phyloP scores from a whole-genome alignment of 2,329 filamentous ascomycete genomes.

The Lecanicillium sp. region DNA sequence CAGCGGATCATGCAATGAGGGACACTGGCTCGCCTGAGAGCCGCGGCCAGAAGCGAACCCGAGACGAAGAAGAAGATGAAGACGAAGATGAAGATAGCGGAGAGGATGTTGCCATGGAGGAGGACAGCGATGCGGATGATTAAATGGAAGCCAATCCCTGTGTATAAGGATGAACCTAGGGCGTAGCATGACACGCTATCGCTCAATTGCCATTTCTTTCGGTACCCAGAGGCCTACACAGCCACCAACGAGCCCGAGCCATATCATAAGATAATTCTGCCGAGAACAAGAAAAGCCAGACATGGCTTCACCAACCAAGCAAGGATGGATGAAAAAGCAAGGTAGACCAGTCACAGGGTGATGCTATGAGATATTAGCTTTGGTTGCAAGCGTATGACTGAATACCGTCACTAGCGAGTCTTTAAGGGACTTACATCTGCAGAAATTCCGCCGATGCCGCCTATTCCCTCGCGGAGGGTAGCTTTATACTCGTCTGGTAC shows the following conservation, averaged over 20 bases:
- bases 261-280: constrained; percentile 72
- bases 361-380: constrained; percentile 43
- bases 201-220: constrained; percentile 50
- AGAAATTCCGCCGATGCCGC: constrained; percentile 65
- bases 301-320: constrained; percentile 78
- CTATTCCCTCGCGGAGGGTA: constrained; percentile 45
- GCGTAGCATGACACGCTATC: constrained; percentile 11
- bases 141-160: constrained; percentile 19
- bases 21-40: constrained; percentile 42
- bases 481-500: constrained; percentile 59
- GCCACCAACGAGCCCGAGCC: constrained; percentile 80
- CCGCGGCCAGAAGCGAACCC: constrained; percentile 60
- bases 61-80: constrained; percentile 49
- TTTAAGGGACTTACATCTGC: constrained; percentile 64
- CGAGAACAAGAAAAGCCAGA: constrained; percentile 50
- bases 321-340: constrained; percentile 88
- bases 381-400: not conserved
- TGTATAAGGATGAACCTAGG: not conserved
- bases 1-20: constrained; percentile 38
- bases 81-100: constrained; percentile 61
- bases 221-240: constrained; percentile 74
- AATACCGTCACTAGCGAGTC: too few species aligned
- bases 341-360: constrained; percentile 75
- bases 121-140: constrained; percentile 68
- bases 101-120: constrained; percentile 60